Evolutionary conservation across 345 rosid genomes (phyloP).

Genomic region (Trapa incisa): DNA sequence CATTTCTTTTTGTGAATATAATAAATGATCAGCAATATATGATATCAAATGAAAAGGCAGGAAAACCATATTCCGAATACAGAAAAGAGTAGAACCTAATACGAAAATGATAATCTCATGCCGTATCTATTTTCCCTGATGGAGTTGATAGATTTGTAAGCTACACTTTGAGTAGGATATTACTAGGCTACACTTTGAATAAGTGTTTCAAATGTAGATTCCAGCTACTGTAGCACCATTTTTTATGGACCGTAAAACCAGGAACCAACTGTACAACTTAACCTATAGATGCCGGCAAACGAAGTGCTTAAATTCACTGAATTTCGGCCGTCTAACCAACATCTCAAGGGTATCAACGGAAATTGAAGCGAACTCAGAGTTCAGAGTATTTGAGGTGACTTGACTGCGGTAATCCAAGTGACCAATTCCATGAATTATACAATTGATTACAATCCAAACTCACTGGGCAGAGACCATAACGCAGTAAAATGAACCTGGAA

Average conservation of each 20-base stretch:
- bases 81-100: too few relatives aligned
- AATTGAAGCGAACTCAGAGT: too few relatives aligned
- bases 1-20: too few relatives aligned
- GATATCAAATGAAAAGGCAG: background rate
- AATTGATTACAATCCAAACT: background rate
- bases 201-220: background rate
- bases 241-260: background rate
- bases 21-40: background rate
- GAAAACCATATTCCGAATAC: too few relatives aligned
- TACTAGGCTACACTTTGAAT: background rate
- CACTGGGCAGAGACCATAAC: background rate
- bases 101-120: too few relatives aligned
- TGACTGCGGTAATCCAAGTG: too few relatives aligned
- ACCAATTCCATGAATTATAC: background rate
- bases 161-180: too few relatives aligned
- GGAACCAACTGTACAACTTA: background rate
- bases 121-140: too few relatives aligned
- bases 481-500: constrained; percentile 13
- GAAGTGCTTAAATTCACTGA: background rate
- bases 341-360: background rate
- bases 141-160: too few relatives aligned
- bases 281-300: background rate
- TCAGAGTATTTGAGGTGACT: too few relatives aligned
- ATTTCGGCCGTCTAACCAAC: background rate
- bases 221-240: background rate